These are phyloP conservation scores for Cadophora sp. DNA, from an alignment of 2,329 filamentous ascomycete species.

Conservation along the genomic window DNA sequence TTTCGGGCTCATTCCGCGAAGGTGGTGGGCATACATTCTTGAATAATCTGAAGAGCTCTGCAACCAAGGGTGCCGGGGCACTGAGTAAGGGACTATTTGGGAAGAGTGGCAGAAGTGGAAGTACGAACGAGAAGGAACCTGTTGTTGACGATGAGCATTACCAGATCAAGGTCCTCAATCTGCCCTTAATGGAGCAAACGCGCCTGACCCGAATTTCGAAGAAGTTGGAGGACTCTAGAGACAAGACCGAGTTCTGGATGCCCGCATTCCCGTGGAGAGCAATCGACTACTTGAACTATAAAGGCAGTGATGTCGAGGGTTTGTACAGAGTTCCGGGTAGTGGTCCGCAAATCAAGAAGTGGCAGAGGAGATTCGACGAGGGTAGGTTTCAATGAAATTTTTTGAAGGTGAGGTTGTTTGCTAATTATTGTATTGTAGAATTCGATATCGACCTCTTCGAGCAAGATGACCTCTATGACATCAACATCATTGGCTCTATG, in stretches of 20 bases:
- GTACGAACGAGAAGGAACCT: constrained; percentile 70
- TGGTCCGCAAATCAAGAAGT: constrained; percentile 88
- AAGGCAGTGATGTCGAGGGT: constrained; percentile 91
- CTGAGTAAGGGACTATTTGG: constrained; percentile 84
- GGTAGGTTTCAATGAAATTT: constrained; percentile 58
- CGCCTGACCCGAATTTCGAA: constrained; percentile 92
- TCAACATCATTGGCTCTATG: constrained; percentile 95
- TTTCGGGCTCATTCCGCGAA: constrained; percentile 61
- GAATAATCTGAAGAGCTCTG: constrained; percentile 75
- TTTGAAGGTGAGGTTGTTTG: not conserved
- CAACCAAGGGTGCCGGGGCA: constrained; percentile 78
- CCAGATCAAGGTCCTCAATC: constrained; percentile 82
- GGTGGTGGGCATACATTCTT: constrained; percentile 70
- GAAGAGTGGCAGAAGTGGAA: constrained; percentile 74
- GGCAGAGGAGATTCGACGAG: constrained; percentile 90
- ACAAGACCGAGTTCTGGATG: constrained; percentile 99
- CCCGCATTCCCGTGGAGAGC: constrained; percentile 93
- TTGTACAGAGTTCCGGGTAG: constrained; percentile 92
- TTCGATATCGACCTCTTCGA: constrained; percentile 90
- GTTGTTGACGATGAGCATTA: constrained; percentile 83
- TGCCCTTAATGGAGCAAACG: constrained; percentile 86
- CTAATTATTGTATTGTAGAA: constrained; percentile 57
- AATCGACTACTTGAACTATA: constrained; percentile 96
- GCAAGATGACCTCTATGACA: constrained; percentile 88
- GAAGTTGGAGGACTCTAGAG: constrained; percentile 82